These are phyloP conservation scores for Candida arabinofermentans DNA, from an alignment of 805 yeast genomes.

Conservation along the genomic window DNA sequence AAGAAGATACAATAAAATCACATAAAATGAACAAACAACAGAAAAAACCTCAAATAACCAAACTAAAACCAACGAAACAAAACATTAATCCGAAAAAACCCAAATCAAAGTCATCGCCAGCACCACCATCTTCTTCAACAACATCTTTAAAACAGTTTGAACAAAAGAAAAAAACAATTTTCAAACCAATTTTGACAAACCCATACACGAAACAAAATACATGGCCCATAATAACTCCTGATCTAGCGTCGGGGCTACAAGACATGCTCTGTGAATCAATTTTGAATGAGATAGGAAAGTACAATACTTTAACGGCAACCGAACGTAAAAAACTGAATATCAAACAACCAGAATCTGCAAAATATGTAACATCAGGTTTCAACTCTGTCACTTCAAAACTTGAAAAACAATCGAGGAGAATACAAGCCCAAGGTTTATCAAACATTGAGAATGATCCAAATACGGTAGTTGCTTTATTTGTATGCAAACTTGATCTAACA, in stretches of 20 bases:
- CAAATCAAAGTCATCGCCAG: background rate
- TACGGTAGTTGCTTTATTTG: slow-evolving; percentile 42
- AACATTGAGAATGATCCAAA: slow-evolving; percentile 23
- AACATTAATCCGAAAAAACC: background rate
- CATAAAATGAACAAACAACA: slow-evolving; percentile 9
- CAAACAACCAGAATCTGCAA: slow-evolving; percentile 25
- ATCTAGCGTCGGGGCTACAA: slow-evolving; percentile 28
- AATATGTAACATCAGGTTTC: slow-evolving; percentile 43
- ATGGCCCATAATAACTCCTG: slow-evolving; percentile 40
- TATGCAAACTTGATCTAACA: slow-evolving; percentile 41
- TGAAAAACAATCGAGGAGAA: slow-evolving; percentile 32
- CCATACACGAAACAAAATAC: slow-evolving; percentile 46
- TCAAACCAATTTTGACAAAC: slow-evolving; percentile 60
- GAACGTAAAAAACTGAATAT: slow-evolving; percentile 21
- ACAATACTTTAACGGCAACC: slow-evolving; percentile 18
- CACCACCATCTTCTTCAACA: slow-evolving; percentile 1
- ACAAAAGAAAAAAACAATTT: slow-evolving; percentile 49
- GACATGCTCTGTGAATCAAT: slow-evolving; percentile 19
- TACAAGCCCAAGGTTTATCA: slow-evolving; percentile 32
- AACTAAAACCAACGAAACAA: background rate
- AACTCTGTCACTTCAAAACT: slow-evolving; percentile 49
- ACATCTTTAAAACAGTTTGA: slow-evolving; percentile 40
- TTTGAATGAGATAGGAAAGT: slow-evolving; percentile 13
- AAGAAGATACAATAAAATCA: too few species aligned
- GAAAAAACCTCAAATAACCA: slow-evolving; percentile 1